Evolutionary conservation across 352 stramenopile genomes (phyloP).

Genomic region (Phytophthora capsici): DNA sequence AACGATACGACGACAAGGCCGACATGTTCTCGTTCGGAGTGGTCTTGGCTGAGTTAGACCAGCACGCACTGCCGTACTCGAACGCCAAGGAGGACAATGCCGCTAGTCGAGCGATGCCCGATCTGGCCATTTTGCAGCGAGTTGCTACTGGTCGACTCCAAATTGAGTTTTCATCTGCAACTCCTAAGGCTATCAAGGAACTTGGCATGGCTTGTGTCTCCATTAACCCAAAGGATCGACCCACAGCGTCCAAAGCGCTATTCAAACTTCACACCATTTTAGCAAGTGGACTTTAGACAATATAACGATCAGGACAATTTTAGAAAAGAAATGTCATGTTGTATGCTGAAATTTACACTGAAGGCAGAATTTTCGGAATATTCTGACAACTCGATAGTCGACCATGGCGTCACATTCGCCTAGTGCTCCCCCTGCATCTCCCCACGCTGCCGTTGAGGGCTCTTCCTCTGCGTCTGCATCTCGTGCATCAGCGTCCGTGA

Average conservation of each 20-base stretch:
- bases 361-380: too few species aligned
- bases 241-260: conserved; percentile 45
- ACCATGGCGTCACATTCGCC: conserved; percentile 15
- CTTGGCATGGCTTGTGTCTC: conserved; percentile 44
- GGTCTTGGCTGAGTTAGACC: conserved; percentile 47
- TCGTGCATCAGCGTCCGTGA: conserved; percentile 1
- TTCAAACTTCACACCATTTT: conserved; percentile 51
- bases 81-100: conserved; percentile 35
- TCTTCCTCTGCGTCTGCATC: conserved; percentile 17
- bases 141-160: conserved; percentile 47
- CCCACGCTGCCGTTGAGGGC: not conserved
- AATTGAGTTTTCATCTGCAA: conserved; percentile 43
- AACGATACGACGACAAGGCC: conserved; percentile 51
- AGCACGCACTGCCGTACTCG: conserved; percentile 40
- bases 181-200: conserved; percentile 31
- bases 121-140: conserved; percentile 53
- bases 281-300: conserved; percentile 24
- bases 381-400: conserved; percentile 9
- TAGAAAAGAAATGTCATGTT: too few species aligned
- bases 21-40: conserved; percentile 60
- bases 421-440: not conserved
- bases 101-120: conserved; percentile 28
- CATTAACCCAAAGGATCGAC: conserved; percentile 42
- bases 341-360: too few species aligned
- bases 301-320: conserved; percentile 19